Percentiles rank a stretch among this genome's conserved stretches.
Evolutionary conservation across 1,139 yeast genomes (phyloP).

Genomic region (Candida gigantensis): DNA sequence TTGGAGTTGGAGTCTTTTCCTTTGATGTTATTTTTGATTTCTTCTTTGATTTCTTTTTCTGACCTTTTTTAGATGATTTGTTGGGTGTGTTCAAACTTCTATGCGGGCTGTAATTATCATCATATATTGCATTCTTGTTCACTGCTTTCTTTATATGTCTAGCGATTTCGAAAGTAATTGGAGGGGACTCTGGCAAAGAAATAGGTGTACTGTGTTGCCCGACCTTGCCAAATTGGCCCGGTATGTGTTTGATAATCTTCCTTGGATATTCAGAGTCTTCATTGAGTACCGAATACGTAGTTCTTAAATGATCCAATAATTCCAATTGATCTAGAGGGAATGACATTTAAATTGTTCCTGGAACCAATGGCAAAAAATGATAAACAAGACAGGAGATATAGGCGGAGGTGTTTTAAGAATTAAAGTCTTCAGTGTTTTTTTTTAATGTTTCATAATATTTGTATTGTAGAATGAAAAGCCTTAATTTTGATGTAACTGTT

Average conservation of each 20-base stretch:
- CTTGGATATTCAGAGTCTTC: slow-evolving; percentile 29
- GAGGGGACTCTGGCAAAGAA: slow-evolving; percentile 32
- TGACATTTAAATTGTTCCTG: slow-evolving; percentile 27
- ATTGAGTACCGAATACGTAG: slow-evolving; percentile 28
- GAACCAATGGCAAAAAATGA: too few relatives aligned
- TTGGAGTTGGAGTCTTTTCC: neutral
- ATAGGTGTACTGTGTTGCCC: neutral
- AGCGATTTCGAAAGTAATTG: slow-evolving; percentile 33
- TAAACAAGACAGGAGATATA: too few relatives aligned
- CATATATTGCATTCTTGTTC: slow-evolving; percentile 4
- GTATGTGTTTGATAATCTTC: slow-evolving; percentile 22
- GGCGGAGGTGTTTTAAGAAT: too few relatives aligned
- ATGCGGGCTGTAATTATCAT: slow-evolving; percentile 1
- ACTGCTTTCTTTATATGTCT: slow-evolving; percentile 21
- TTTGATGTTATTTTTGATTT: neutral
- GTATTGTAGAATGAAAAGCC: too few relatives aligned
- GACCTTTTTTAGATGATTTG: slow-evolving; percentile 1
- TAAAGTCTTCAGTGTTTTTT: too few relatives aligned
- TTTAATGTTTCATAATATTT: too few relatives aligned
- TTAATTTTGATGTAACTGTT: too few relatives aligned
- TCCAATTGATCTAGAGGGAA: slow-evolving; percentile 36
- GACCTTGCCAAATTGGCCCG: slow-evolving; percentile 16
- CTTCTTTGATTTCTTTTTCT: neutral
- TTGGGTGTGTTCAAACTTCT: neutral
- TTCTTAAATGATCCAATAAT: slow-evolving; percentile 33